phyloP scores from a whole-genome alignment of 495 filamentous ascomycete species.

The Hypoxylon crocopeplum region DNA sequence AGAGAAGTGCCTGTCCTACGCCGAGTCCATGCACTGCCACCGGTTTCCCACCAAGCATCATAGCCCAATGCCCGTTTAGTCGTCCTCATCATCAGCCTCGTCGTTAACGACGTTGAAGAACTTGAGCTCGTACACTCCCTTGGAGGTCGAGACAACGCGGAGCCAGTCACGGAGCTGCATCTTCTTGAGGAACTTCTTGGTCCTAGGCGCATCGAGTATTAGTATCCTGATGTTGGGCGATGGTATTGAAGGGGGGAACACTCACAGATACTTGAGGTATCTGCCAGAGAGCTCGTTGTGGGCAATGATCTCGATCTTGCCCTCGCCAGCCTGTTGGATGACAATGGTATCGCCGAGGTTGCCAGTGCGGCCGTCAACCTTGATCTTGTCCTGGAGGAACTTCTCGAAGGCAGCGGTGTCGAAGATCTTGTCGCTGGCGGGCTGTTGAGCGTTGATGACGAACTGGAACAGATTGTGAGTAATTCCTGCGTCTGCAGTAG shows the following conservation, averaged over 20 bases:
- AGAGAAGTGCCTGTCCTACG: constrained; percentile 26
- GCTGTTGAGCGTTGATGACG: constrained; percentile 98
- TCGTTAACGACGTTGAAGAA: constrained; percentile 99
- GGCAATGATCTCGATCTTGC: constrained; percentile 96
- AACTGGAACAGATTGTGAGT: constrained; percentile 63
- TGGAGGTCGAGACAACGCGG: constrained; percentile 94
- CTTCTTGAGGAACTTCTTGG: constrained; percentile 99
- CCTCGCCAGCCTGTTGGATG: constrained; percentile 89
- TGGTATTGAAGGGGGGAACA: constrained; percentile 17
- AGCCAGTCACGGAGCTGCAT: constrained; percentile 99
- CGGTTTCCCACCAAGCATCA: constrained; percentile 15
- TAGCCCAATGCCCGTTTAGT: constrained; percentile 62
- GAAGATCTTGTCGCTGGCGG: constrained; percentile 99
- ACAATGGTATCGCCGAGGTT: constrained; percentile 94
- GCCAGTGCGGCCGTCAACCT: constrained; percentile 96
- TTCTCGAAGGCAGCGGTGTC: constrained; percentile 98
- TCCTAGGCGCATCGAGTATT: constrained; percentile 60
- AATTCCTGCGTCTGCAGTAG: constrained; percentile 15
- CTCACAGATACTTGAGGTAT: constrained; percentile 99
- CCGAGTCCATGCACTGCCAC: constrained; percentile 26
- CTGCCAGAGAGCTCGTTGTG: constrained; percentile 98
- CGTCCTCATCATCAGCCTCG: constrained; percentile 94
- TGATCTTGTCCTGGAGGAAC: constrained; percentile 99
- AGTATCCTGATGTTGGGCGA: constrained; percentile 1
- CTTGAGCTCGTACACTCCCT: constrained; percentile 97